phyloP scores from a whole-genome alignment of 352 stramenopile species.

The Pythium grandisporangium region DNA sequence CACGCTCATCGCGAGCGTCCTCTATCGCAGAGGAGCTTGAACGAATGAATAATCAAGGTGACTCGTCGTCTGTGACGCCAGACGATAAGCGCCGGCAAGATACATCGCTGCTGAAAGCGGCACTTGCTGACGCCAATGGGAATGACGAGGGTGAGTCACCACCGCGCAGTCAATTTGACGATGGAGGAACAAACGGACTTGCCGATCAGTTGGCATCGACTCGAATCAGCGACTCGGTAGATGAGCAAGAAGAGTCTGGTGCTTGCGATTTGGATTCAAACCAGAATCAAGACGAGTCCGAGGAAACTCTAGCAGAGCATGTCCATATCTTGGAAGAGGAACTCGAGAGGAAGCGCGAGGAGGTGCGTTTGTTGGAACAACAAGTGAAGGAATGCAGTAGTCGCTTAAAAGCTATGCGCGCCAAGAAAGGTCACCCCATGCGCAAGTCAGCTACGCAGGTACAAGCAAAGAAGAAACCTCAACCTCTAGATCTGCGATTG shows the following conservation, averaged over 20 bases:
- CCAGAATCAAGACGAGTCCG: constrained; percentile 45
- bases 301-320: constrained; percentile 48
- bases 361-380: constrained; percentile 12
- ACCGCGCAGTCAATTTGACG: too few relatives aligned
- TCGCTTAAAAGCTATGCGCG: too few relatives aligned
- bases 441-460: too few relatives aligned
- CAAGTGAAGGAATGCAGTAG: constrained; percentile 14
- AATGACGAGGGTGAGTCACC: too few relatives aligned
- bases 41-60: constrained; percentile 9
- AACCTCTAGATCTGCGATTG: constrained; percentile 7
- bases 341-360: constrained; percentile 68
- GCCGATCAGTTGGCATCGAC: neutral
- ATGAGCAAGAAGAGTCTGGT: constrained; percentile 7
- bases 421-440: too few relatives aligned
- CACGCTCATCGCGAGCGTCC: constrained; percentile 1
- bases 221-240: neutral
- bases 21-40: constrained; percentile 9
- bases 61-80: constrained; percentile 6
- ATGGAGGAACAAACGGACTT: too few relatives aligned
- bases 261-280: constrained; percentile 30
- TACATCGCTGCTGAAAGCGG: too few relatives aligned
- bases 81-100: too few relatives aligned
- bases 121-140: too few relatives aligned
- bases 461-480: constrained; percentile 1
- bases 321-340: constrained; percentile 62